Evolutionary conservation across 1,284 basidiomycete genomes (phyloP).

Genomic region (Naganishia sp.): DNA sequence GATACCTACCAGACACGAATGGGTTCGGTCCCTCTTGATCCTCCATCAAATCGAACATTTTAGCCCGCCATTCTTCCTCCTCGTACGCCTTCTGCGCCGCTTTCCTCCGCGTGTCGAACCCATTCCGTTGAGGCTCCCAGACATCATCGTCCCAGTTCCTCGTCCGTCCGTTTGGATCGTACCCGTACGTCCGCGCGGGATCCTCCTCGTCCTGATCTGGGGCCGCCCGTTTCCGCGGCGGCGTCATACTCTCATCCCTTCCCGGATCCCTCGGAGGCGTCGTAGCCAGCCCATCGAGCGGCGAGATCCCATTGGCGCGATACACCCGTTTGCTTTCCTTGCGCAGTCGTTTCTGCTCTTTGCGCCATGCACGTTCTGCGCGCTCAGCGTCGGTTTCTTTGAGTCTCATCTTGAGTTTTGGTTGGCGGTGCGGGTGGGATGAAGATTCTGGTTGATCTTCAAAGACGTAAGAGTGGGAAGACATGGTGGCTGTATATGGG

Average conservation of each 20-base stretch:
- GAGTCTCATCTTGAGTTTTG: constrained; percentile 33
- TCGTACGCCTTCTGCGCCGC: constrained; percentile 2
- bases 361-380: constrained; percentile 26
- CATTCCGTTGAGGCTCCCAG: constrained; percentile 15
- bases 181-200: constrained; percentile 9
- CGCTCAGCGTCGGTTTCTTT: constrained; percentile 29
- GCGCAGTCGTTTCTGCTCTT: constrained; percentile 29
- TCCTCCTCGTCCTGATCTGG: constrained; percentile 1
- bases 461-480: constrained; percentile 15
- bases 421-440: neutral
- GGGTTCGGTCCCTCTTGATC: constrained; percentile 32
- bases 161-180: neutral
- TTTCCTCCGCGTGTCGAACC: constrained; percentile 6
- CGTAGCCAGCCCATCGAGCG: constrained; percentile 21
- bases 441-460: constrained; percentile 14
- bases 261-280: constrained; percentile 20
- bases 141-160: constrained; percentile 24
- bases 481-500: neutral
- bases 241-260: constrained; percentile 33
- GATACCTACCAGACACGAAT: constrained; percentile 30
- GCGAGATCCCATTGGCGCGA: constrained; percentile 31
- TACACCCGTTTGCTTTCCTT: constrained; percentile 31
- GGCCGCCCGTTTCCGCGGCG: constrained; percentile 31
- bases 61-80: constrained; percentile 27
- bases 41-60: constrained; percentile 35